phyloP scores from a whole-genome alignment of 352 stramenopile genomes.

The Pythium periplocum region DNA sequence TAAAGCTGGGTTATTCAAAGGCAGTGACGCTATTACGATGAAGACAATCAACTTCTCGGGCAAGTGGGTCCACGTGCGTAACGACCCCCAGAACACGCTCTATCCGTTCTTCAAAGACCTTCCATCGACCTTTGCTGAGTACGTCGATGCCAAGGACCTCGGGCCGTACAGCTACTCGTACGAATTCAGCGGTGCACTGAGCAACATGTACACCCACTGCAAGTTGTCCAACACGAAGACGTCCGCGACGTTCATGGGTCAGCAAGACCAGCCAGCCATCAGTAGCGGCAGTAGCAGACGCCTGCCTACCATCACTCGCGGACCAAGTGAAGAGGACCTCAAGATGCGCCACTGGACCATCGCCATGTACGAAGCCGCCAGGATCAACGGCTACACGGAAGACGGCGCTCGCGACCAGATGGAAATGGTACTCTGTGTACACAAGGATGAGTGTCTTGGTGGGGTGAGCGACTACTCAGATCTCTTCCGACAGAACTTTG shows the following conservation, averaged over 20 bases:
- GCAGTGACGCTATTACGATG: conserved; percentile 10
- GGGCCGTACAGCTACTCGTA: conserved; percentile 62
- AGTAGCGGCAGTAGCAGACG: too few species aligned
- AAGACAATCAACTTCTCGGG: conserved; percentile 1
- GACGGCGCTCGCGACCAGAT: conserved; percentile 36
- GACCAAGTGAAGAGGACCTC: background rate
- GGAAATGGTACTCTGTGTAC: conserved; percentile 45
- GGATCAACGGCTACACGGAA: conserved; percentile 36
- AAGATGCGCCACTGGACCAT: conserved; percentile 39
- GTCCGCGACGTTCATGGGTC: conserved; percentile 8
- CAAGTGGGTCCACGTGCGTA: conserved; percentile 29
- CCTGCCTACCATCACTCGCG: background rate
- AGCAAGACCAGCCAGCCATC: conserved; percentile 1
- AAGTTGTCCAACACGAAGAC: conserved; percentile 24
- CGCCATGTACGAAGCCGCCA: conserved; percentile 38
- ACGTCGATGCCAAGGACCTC: conserved; percentile 45
- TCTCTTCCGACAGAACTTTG: conserved; percentile 40
- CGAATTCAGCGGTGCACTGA: conserved; percentile 30
- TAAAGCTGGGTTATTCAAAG: conserved; percentile 10
- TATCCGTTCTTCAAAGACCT: conserved; percentile 68
- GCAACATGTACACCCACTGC: conserved; percentile 52
- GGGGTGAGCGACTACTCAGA: conserved; percentile 38
- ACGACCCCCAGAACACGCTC: conserved; percentile 29
- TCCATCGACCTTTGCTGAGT: conserved; percentile 30
- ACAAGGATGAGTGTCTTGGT: conserved; percentile 46